Base-by-base conservation (phyloP, 176 grass and related monocot species). In the Musa itinerans region DNA sequence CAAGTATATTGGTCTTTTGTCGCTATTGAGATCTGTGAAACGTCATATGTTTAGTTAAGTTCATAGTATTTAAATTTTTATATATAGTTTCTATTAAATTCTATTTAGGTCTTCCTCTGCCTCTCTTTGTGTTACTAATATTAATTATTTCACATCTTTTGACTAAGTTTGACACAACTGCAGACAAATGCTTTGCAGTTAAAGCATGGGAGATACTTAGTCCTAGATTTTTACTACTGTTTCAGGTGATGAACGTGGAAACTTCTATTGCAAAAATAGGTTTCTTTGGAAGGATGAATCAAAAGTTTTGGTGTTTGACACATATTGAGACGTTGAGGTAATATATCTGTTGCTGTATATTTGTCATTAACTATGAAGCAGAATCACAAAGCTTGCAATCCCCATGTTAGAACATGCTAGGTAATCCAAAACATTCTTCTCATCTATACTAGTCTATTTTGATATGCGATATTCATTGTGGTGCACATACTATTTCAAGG, bases 251-350 rank as follows among this genome's bases (percentile, higher is more conserved):
- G 86, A 98, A 98, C 81, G 90, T 43, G 50, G 94, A 88, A 72
- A 93, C 94, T 78, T 98, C 94, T 82, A 81, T 93, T 91, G 78
- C 86, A 48, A 98, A 87, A 79, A 76, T 89, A 73, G 90, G 94
- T 0, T 98, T 98, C 72, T 91, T 86, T 86, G 90, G 94, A 62
- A 90, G 76, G 59, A 78, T 22, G 25, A 86, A 89, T 87, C 75
- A 87, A 78, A 98, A 93, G 69, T 84, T 93, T 85, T 93, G 94
- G 94, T 93, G 90, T 84, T 82, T 98, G 79, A 98, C 88, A 26
- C 94, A 93, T 82, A 93, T 93, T 89, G 88, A 93, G 84, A 93
- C 90, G 65, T 61, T 98, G 82, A 98, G 94, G 94, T 93, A 87
- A 63, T 54, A 84, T 29, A 69, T 64, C 17, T 63, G 8, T 63